phyloP scores from a whole-genome alignment of 129 eudicot species.

The Centrapalus pauciflorus region DNA sequence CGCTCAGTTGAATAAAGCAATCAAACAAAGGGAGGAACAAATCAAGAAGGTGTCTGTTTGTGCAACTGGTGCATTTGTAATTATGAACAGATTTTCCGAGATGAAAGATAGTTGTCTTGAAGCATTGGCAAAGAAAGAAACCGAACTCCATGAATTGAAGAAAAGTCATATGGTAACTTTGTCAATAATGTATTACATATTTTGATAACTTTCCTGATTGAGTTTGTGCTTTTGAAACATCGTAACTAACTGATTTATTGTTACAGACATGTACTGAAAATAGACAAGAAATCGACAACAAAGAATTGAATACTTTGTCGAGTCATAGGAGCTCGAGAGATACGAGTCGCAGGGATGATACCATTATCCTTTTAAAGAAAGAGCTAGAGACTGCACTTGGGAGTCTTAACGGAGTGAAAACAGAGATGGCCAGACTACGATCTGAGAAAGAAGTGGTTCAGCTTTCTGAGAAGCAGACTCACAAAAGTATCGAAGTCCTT shows the following conservation, averaged over 20 bases:
- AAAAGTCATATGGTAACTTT: slow-evolving; percentile 26
- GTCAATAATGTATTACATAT: slow-evolving; percentile 2
- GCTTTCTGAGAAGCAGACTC: slow-evolving; percentile 42
- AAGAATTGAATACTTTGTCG: slow-evolving; percentile 1
- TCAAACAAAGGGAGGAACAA: slow-evolving; percentile 35
- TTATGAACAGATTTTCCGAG: slow-evolving; percentile 70
- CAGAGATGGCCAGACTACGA: slow-evolving; percentile 46
- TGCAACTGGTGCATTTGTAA: slow-evolving; percentile 74
- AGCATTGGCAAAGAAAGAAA: slow-evolving; percentile 36
- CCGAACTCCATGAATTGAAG: slow-evolving; percentile 32
- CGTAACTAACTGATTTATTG: slow-evolving; percentile 18
- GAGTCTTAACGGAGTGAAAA: slow-evolving; percentile 71
- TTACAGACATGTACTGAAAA: slow-evolving; percentile 53
- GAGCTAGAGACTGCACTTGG: slow-evolving; percentile 77
- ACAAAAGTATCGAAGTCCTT: slow-evolving; percentile 36
- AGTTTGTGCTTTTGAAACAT: neutral
- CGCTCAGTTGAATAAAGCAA: slow-evolving; percentile 32
- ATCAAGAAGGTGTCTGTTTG: slow-evolving; percentile 41
- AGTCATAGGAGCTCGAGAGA: slow-evolving; percentile 27
- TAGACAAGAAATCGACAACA: slow-evolving; percentile 16
- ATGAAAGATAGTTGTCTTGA: slow-evolving; percentile 39
- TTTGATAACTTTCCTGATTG: slow-evolving; percentile 2
- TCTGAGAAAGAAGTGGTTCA: slow-evolving; percentile 44
- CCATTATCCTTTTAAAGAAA: slow-evolving; percentile 53
- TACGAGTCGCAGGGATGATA: slow-evolving; percentile 35